A percentile compares a stretch with the other conserved stretches of the same genome.
Evolutionary conservation across 129 eudicot species (phyloP).

Genomic region (Escallonia herrerae): DNA sequence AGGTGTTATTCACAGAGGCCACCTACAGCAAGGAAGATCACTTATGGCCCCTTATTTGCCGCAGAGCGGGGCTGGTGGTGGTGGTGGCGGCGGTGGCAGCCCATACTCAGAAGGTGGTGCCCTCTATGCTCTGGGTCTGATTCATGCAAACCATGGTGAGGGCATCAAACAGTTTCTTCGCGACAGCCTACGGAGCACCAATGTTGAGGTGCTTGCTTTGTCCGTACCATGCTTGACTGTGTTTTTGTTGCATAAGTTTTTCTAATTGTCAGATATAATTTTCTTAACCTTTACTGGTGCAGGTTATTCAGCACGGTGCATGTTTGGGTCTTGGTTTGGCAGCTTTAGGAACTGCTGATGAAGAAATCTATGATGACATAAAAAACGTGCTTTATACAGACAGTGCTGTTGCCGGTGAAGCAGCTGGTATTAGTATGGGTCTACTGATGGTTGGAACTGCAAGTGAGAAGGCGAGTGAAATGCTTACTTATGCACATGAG

Average conservation of each 20-base stretch:
- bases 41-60: slow-evolving; percentile 98
- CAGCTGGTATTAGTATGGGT: slow-evolving; percentile 96
- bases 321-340: slow-evolving; percentile 96
- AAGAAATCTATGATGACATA: slow-evolving; percentile 81
- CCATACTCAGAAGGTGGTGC: slow-evolving; percentile 99
- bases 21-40: slow-evolving; percentile 94
- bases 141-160: slow-evolving; percentile 98
- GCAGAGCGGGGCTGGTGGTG: slow-evolving; percentile 85
- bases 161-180: slow-evolving; percentile 91
- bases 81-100: slow-evolving; percentile 91
- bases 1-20: slow-evolving; percentile 92
- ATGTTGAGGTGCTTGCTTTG: slow-evolving; percentile 61
- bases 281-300: slow-evolving; percentile 17
- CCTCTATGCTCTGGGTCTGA: slow-evolving; percentile 84
- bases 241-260: background rate
- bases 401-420: slow-evolving; percentile 99
- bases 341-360: slow-evolving; percentile 92
- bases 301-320: slow-evolving; percentile 99
- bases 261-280: background rate
- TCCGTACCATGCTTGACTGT: background rate
- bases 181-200: slow-evolving; percentile 82
- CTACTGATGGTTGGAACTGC: slow-evolving; percentile 95
- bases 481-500: slow-evolving; percentile 94
- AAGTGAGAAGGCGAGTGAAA: slow-evolving; percentile 89
- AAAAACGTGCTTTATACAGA: slow-evolving; percentile 83